A percentile compares a stretch with the other conserved stretches of the same genome.
Evolutionary conservation across 2,329 filamentous ascomycete species (phyloP).

Genomic region (Colletotrichum sp.): DNA sequence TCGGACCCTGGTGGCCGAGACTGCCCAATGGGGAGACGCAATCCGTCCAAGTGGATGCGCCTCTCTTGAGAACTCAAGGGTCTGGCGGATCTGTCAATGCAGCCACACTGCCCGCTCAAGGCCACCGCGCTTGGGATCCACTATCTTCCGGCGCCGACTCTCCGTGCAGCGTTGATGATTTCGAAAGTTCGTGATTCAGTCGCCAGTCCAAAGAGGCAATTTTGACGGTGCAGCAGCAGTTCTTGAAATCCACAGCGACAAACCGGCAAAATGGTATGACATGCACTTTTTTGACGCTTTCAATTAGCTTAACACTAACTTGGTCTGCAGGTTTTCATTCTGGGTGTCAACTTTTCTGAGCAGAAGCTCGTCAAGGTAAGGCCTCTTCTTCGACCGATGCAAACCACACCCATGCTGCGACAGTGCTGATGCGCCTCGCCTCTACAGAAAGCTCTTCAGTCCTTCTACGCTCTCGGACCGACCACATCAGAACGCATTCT

Average conservation of each 20-base stretch:
- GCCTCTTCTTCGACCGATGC: background rate
- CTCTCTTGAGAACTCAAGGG: background rate
- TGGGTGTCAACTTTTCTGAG: slow-evolving; percentile 87
- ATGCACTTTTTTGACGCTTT: background rate
- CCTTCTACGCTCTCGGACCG: slow-evolving; percentile 85
- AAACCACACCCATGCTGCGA: background rate
- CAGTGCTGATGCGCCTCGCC: slow-evolving; percentile 6
- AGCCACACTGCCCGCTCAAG: background rate
- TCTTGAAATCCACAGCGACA: background rate
- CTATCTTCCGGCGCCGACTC: slow-evolving; percentile 18
- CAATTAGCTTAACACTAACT: background rate
- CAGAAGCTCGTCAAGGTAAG: slow-evolving; percentile 81
- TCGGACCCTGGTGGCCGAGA: slow-evolving; percentile 17
- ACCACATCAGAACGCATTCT: slow-evolving; percentile 76
- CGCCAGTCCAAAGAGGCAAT: background rate
- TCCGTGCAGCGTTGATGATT: slow-evolving; percentile 1
- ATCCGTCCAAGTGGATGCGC: background rate
- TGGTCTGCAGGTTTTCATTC: slow-evolving; percentile 75
- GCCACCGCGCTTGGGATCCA: background rate
- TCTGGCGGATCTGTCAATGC: background rate
- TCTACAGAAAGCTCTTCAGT: slow-evolving; percentile 72
- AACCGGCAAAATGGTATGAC: slow-evolving; percentile 2
- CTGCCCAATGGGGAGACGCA: slow-evolving; percentile 16
- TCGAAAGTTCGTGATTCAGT: slow-evolving; percentile 11
- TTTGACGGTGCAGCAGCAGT: background rate